Percentiles rank a stretch among this genome's conserved stretches.
Evolutionary conservation across 2,329 filamentous ascomycete genomes (phyloP).

Genomic region (Aspergillus tanneri): DNA sequence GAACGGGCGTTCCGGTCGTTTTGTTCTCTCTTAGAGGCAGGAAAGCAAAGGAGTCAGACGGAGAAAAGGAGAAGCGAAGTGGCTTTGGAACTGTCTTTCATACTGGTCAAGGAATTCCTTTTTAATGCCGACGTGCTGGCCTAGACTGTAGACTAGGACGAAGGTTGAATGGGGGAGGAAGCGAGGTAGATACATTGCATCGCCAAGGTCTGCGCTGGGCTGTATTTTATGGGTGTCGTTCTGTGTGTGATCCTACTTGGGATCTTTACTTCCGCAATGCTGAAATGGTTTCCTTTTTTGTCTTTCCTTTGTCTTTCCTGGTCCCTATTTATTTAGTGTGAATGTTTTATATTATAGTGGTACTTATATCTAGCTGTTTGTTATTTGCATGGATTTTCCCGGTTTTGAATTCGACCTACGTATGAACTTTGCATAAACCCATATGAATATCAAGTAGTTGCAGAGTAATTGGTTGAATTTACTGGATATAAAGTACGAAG

Average conservation of each 20-base stretch:
- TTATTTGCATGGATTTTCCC: too few species aligned
- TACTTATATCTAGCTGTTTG: too few species aligned
- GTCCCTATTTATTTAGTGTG: not conserved
- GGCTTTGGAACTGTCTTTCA: not conserved
- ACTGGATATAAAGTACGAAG: too few species aligned
- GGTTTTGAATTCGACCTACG: too few species aligned
- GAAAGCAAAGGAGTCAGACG: not conserved
- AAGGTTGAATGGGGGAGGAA: conserved; percentile 1
- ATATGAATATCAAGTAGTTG: too few species aligned
- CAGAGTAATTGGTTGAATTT: too few species aligned
- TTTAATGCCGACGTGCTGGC: conserved; percentile 8
- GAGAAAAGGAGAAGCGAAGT: not conserved
- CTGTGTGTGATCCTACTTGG: conserved; percentile 18
- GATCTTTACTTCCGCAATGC: conserved; percentile 22
- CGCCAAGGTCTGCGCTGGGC: conserved; percentile 18
- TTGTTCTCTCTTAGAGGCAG: too few species aligned
- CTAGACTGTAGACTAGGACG: conserved; percentile 12
- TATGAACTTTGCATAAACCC: too few species aligned
- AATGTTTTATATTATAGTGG: not conserved
- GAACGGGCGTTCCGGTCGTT: not conserved
- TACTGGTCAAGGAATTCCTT: not conserved
- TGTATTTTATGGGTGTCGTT: conserved; percentile 28
- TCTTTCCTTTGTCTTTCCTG: conserved; percentile 12
- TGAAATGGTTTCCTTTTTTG: conserved; percentile 16
- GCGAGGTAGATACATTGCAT: conserved; percentile 26